phyloP scores from a whole-genome alignment of 2,329 filamentous ascomycete genomes.

The Polytolypa hystricis region DNA sequence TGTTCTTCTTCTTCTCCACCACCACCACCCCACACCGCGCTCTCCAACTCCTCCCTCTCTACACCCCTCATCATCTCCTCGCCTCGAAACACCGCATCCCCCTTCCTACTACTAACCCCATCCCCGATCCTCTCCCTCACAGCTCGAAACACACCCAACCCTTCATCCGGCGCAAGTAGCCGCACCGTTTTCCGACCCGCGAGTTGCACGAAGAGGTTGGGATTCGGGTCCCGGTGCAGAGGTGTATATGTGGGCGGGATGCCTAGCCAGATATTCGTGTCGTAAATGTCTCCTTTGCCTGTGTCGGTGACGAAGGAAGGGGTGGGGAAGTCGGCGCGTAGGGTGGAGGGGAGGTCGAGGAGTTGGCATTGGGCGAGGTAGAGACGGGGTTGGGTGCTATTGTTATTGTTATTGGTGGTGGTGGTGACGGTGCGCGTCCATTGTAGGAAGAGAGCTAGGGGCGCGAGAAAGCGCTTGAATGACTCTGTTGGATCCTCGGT shows the following conservation, averaged over 20 bases:
- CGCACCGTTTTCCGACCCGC: constrained; percentile 61
- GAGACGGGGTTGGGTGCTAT: constrained; percentile 33
- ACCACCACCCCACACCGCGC: constrained; percentile 54
- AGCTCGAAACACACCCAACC: constrained; percentile 51
- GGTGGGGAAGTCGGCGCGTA: constrained; percentile 56
- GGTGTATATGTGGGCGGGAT: constrained; percentile 79
- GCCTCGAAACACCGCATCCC: constrained; percentile 50
- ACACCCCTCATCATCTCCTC: constrained; percentile 84
- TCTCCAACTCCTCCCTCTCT: constrained; percentile 56
- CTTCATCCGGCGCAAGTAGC: constrained; percentile 55
- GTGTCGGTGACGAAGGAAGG: constrained; percentile 52
- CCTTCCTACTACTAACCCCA: constrained; percentile 10
- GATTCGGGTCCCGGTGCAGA: constrained; percentile 84
- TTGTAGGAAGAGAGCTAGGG: constrained; percentile 53
- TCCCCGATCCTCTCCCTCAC: constrained; percentile 27
- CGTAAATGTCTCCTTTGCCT: constrained; percentile 76
- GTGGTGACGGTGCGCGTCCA: constrained; percentile 28
- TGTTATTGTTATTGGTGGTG: constrained; percentile 15
- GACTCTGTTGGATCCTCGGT: constrained; percentile 6
- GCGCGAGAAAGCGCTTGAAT: constrained; percentile 39
- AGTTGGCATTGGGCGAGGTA: constrained; percentile 82
- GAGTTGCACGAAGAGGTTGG: constrained; percentile 82
- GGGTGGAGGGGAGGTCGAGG: constrained; percentile 49
- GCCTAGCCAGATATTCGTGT: constrained; percentile 79
- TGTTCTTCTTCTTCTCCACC: constrained; percentile 11